Conservation (phyloP, 768 basidiomycete species). For the Lactarius indigo region DNA sequence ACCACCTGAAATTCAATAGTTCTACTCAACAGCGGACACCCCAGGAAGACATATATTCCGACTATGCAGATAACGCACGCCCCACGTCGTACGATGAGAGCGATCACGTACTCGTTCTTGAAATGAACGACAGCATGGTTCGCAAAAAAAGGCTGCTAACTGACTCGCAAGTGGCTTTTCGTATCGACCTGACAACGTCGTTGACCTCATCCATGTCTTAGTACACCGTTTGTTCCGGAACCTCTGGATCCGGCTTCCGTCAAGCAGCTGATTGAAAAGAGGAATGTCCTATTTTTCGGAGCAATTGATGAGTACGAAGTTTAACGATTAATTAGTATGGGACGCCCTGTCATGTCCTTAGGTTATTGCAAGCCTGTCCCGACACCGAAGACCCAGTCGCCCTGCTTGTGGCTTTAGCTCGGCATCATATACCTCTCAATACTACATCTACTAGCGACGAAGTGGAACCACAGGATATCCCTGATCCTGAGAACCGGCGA, state of each 20-base stretch:
- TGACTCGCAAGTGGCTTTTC: constrained; percentile 13
- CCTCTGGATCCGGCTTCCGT: constrained; percentile 16
- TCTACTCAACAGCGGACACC: constrained; percentile 41
- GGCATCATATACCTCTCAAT: constrained; percentile 68
- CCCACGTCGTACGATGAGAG: constrained; percentile 35
- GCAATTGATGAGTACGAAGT: constrained; percentile 47
- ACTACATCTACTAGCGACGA: constrained; percentile 41
- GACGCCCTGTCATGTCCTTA: constrained; percentile 29
- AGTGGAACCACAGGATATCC: constrained; percentile 18
- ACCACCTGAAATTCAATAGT: constrained; percentile 54
- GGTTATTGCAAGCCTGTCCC: constrained; percentile 55
- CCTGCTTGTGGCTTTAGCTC: constrained; percentile 63
- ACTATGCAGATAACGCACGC: constrained; percentile 18
- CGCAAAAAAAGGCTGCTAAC: background rate
- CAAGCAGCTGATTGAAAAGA: constrained; percentile 19
- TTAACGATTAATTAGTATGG: constrained; percentile 31
- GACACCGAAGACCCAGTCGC: constrained; percentile 55
- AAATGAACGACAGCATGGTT: constrained; percentile 45
- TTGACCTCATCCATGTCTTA: constrained; percentile 1
- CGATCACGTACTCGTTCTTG: constrained; percentile 49
- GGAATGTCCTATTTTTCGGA: constrained; percentile 35
- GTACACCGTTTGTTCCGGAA: constrained; percentile 16
- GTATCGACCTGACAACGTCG: background rate
- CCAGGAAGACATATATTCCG: background rate
- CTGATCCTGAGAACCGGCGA: constrained; percentile 50